phyloP scores from a whole-genome alignment of 441 rosid genomes.

The Raphanus hybrid region DNA sequence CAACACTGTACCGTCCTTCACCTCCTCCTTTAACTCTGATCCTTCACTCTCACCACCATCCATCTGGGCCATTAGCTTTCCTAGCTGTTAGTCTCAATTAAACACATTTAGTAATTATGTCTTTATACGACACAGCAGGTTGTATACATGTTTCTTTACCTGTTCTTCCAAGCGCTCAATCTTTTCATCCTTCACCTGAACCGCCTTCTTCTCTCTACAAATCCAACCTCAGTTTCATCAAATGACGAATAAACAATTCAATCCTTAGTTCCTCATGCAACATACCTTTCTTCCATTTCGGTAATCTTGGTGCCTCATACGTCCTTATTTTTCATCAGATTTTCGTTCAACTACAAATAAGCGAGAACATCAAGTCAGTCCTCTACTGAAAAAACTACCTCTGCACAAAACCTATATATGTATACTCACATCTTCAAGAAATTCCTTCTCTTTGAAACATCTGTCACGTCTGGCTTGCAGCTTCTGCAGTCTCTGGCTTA shows the following conservation, averaged over 20 bases:
- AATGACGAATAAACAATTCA: not conserved
- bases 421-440: conserved; percentile 84
- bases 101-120: not conserved
- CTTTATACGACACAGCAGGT: not conserved
- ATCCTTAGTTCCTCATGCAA: conserved; percentile 1
- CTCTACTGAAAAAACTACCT: not conserved
- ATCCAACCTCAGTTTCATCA: conserved; percentile 27
- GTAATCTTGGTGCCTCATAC: conserved; percentile 76
- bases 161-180: conserved; percentile 65
- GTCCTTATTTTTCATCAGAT: conserved; percentile 80
- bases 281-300: conserved; percentile 78
- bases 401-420: not conserved
- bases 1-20: conserved; percentile 44
- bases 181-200: conserved; percentile 63
- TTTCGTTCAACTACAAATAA: conserved; percentile 70
- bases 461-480: conserved; percentile 79
- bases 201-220: conserved; percentile 62
- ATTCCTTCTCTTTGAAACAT: conserved; percentile 77
- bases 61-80: conserved; percentile 63
- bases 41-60: conserved; percentile 54
- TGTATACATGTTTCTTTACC: conserved; percentile 48
- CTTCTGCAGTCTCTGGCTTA: conserved; percentile 67
- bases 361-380: conserved; percentile 5
- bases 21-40: conserved; percentile 47
- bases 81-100: conserved; percentile 54